Percentiles rank a stretch among this genome's conserved stretches.
phyloP scores from a whole-genome alignment of 768 basidiomycete species.

The Agrocybe pediades region DNA sequence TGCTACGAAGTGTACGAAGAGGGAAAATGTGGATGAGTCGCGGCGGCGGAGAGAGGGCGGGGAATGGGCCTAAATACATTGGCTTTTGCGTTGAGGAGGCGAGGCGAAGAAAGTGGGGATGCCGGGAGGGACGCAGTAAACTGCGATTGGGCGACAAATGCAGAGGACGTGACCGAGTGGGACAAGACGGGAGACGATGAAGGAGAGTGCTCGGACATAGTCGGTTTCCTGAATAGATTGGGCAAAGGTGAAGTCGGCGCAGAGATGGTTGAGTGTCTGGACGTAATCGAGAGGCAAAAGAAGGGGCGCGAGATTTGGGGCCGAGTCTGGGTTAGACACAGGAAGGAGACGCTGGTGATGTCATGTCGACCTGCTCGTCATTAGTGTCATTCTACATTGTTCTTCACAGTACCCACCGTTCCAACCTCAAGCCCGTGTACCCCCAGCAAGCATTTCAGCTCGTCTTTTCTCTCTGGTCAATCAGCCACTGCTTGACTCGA shows the following conservation, averaged over 20 bases:
- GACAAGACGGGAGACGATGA: conserved; percentile 69
- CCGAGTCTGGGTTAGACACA: conserved; percentile 82
- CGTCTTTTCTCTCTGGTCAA: conserved; percentile 88
- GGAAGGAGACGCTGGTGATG: conserved; percentile 77
- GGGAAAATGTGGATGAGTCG: conserved; percentile 61
- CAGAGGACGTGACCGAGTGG: conserved; percentile 30
- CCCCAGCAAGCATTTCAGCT: conserved; percentile 78
- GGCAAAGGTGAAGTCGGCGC: conserved; percentile 79
- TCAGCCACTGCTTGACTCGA: conserved; percentile 58
- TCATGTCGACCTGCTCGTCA: conserved; percentile 72
- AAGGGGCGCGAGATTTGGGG: conserved; percentile 79
- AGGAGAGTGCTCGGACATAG: conserved; percentile 57
- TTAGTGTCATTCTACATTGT: conserved; percentile 14
- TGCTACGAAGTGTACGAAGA: too few species aligned
- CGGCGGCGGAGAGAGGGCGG: conserved; percentile 76
- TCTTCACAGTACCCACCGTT: conserved; percentile 46
- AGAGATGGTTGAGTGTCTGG: conserved; percentile 78
- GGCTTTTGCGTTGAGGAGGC: conserved; percentile 87
- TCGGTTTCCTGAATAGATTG: conserved; percentile 71
- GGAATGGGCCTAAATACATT: conserved; percentile 86
- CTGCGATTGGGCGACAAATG: conserved; percentile 59
- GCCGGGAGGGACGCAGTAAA: conserved; percentile 82
- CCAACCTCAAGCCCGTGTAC: conserved; percentile 71
- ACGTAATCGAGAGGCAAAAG: conserved; percentile 68
- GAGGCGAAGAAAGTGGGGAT: conserved; percentile 83